Conservation (phyloP, 2,329 filamentous ascomycete species). For the Volutella citrinella region DNA sequence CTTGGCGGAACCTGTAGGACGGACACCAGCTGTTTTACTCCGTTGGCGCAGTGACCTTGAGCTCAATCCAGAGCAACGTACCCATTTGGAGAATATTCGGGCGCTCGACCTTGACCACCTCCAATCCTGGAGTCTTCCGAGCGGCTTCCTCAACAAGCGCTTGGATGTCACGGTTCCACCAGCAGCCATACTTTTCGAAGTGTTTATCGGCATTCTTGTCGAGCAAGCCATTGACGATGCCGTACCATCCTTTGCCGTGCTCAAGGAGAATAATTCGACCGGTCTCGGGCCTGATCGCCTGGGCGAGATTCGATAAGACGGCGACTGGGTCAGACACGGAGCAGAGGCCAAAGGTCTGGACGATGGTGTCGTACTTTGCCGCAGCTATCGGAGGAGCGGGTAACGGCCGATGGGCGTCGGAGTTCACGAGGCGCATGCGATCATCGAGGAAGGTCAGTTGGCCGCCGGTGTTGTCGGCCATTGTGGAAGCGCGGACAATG, state of each 20-base stretch:
- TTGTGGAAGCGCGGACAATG: conserved; percentile 30
- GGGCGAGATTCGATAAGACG: conserved; percentile 53
- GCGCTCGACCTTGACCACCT: conserved; percentile 52
- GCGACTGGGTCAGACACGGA: conserved; percentile 55
- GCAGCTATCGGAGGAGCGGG: conserved; percentile 33
- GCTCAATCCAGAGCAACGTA: conserved; percentile 57
- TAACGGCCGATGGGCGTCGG: conserved; percentile 45
- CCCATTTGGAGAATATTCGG: conserved; percentile 53
- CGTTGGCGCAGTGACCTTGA: conserved; percentile 44
- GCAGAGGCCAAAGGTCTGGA: conserved; percentile 65
- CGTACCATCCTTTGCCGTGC: conserved; percentile 57
- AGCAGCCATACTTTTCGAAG: conserved; percentile 61
- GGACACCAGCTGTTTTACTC: too few relatives aligned
- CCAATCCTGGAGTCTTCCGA: conserved; percentile 47
- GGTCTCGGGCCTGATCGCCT: conserved; percentile 48
- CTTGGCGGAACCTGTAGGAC: too few relatives aligned
- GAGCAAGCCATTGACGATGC: conserved; percentile 52
- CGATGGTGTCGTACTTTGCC: conserved; percentile 57
- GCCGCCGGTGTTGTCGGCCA: conserved; percentile 33
- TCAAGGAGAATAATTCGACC: conserved; percentile 61
- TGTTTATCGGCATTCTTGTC: conserved; percentile 54
- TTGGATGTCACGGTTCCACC: conserved; percentile 66
- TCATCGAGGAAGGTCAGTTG: conserved; percentile 38
- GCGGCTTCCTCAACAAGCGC: conserved; percentile 50
- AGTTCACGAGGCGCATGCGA: conserved; percentile 46